A percentile compares a stretch with the other conserved stretches of the same genome.
Evolutionary conservation across 306 rosid species (phyloP).

Genomic region (Medicago lupulina): DNA sequence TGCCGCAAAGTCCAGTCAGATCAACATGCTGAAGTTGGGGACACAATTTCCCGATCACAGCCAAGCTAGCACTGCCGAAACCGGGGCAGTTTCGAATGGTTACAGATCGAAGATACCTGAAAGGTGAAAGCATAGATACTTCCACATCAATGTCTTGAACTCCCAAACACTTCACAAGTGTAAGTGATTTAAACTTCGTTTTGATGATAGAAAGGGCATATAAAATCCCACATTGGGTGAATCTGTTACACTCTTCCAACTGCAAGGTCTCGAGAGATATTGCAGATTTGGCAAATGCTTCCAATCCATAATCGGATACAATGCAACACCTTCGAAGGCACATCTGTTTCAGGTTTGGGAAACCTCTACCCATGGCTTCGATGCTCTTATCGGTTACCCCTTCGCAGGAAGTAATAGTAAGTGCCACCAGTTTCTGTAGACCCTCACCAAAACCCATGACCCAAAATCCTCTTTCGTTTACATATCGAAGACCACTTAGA

Average conservation of each 20-base stretch:
- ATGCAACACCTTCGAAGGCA: constrained; percentile 77
- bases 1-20: constrained; percentile 76
- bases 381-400: constrained; percentile 87
- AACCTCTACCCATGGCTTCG: constrained; percentile 82
- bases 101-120: constrained; percentile 65
- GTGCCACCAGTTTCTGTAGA: constrained; percentile 62
- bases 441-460: constrained; percentile 88
- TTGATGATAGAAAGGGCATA: constrained; percentile 64
- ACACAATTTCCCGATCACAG: constrained; percentile 74
- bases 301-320: constrained; percentile 73
- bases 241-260: constrained; percentile 87
- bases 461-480: constrained; percentile 87
- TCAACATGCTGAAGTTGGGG: constrained; percentile 79
- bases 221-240: constrained; percentile 74
- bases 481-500: constrained; percentile 73
- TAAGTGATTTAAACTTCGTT: constrained; percentile 73
- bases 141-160: constrained; percentile 63
- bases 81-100: constrained; percentile 76
- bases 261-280: constrained; percentile 81
- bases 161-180: constrained; percentile 87
- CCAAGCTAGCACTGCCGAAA: constrained; percentile 72
- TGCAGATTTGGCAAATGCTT: constrained; percentile 69
- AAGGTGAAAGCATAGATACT: constrained; percentile 58
- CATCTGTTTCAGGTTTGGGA: constrained; percentile 77
- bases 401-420: constrained; percentile 72